These are phyloP conservation scores for Metarhizium guizhouense DNA, from an alignment of 2,329 filamentous ascomycete species.

Conservation along the genomic window DNA sequence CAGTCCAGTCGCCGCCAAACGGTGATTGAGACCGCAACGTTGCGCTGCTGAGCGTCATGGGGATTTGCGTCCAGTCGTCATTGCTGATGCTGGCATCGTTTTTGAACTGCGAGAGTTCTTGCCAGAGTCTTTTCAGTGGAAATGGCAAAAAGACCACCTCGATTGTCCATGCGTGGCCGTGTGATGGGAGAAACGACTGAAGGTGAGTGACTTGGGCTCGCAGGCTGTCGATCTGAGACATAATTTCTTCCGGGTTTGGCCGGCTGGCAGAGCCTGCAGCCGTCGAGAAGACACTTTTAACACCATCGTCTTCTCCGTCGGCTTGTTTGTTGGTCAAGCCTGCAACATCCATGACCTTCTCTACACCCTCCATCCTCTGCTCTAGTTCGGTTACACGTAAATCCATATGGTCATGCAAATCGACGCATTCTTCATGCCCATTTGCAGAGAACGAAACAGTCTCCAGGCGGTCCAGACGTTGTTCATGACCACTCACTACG, in stretches of 20 bases:
- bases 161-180: constrained; percentile 58
- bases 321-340: constrained; percentile 29
- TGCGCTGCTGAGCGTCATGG: constrained; percentile 35
- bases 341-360: constrained; percentile 48
- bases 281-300: constrained; percentile 37
- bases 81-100: constrained; percentile 23
- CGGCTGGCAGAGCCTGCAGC: constrained; percentile 32
- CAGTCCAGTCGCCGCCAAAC: constrained; percentile 36
- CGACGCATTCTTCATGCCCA: constrained; percentile 60
- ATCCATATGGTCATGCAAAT: constrained; percentile 58
- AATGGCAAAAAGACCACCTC: constrained; percentile 73
- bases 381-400: constrained; percentile 62
- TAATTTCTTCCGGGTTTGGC: constrained; percentile 35
- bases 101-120: constrained; percentile 39
- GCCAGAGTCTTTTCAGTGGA: constrained; percentile 47
- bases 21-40: constrained; percentile 39
- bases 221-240: constrained; percentile 40
- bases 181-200: constrained; percentile 54
- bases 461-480: constrained; percentile 60
- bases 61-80: constrained; percentile 49
- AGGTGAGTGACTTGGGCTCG: constrained; percentile 45
- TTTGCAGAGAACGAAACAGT: constrained; percentile 58
- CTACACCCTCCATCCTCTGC: constrained; percentile 50
- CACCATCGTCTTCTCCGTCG: constrained; percentile 31
- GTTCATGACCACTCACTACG: constrained; percentile 50